Evolutionary conservation across 2,329 filamentous ascomycete genomes (phyloP), one percentile per base, ranked within the genome.

Genomic region (Ascochyta rabiei): DNA sequence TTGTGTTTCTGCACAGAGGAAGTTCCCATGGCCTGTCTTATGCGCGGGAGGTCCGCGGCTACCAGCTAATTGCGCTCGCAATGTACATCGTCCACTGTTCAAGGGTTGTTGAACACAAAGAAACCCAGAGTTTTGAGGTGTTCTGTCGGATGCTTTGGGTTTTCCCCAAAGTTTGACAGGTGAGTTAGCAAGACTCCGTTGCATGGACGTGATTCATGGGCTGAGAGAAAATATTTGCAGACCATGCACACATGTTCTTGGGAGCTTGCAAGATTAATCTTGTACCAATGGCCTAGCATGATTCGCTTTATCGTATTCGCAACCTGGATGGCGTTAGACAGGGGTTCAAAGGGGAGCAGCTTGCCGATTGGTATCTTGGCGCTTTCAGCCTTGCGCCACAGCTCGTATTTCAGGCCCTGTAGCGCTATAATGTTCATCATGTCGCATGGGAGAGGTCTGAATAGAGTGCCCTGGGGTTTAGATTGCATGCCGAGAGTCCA

Each of bases 341-440:
- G 26, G 37, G 21, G 13, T 26, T 28, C 8, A 5, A 38, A 15
- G 23, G 2, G 33, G 13, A 38, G 31, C 18, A 30, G 18, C 8
- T 9, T 23, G 16, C 42, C 6, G 35, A 52, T 46, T 52, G 30
- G 53, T 39, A n/a, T 56, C 55, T 62, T 66, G 54, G 57, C 43
- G 41, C 56, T 52, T 43, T 62, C 64, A 67, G 66, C 64, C 60
- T 63, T 60, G 49, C 61, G 66, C 61, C 61, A 63, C 60, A 30
- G 44, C 3, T 39, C 18, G 45, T 18, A 51, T 40, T 31, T 35
- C 21, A 23, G 24, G 40, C n/a, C 38, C 34, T 39, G 59, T 53
- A 58, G 53, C 60, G 53, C 56, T 40, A 33, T 34, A 15, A 15
- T 30, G 38, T 34, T 35, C 24, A 16, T 38, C 8, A 6, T 13